Evolutionary conservation across 2,329 filamentous ascomycete genomes (phyloP).

Genomic region (Fusarium chuoi): DNA sequence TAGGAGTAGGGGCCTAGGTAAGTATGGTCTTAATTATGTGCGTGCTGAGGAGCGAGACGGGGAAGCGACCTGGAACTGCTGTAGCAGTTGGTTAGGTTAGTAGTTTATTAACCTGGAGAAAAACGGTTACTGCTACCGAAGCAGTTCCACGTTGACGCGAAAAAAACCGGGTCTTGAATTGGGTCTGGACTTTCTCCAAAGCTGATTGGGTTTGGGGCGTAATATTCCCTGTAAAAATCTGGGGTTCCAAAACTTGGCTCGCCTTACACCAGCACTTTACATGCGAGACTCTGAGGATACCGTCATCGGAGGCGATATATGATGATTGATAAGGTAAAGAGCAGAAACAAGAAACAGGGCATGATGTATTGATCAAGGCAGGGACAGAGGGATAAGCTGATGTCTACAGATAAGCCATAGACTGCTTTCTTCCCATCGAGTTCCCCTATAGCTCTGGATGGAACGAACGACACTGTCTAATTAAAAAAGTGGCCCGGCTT

Average conservation of each 20-base stretch:
- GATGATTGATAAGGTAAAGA: slow-evolving; percentile 28
- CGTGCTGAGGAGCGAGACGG: slow-evolving; percentile 12
- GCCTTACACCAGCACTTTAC: slow-evolving; percentile 21
- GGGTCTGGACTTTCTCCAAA: slow-evolving; percentile 19
- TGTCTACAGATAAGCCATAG: not conserved
- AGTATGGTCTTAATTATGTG: slow-evolving; percentile 12
- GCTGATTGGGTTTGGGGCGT: slow-evolving; percentile 27
- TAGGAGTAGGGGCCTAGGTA: slow-evolving; percentile 4
- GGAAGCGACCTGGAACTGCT: slow-evolving; percentile 10
- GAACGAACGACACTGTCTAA: slow-evolving; percentile 30
- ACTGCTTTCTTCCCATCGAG: not conserved
- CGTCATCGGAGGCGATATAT: slow-evolving; percentile 28
- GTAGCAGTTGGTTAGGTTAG: not conserved
- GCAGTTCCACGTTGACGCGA: slow-evolving; percentile 38
- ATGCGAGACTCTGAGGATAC: slow-evolving; percentile 8
- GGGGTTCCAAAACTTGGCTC: slow-evolving; percentile 30
- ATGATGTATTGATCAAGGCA: not conserved
- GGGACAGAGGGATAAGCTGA: not conserved
- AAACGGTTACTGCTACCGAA: slow-evolving; percentile 37
- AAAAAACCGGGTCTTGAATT: slow-evolving; percentile 32
- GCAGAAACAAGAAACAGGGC: slow-evolving; percentile 18
- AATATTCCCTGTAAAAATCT: slow-evolving; percentile 34
- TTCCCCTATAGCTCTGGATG: not conserved
- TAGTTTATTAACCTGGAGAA: slow-evolving; percentile 28
- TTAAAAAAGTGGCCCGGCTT: slow-evolving; percentile 38